Base-by-base conservation (phyloP, 2,329 filamentous ascomycete species). In the Aspergillus pseudoviridinutans region DNA sequence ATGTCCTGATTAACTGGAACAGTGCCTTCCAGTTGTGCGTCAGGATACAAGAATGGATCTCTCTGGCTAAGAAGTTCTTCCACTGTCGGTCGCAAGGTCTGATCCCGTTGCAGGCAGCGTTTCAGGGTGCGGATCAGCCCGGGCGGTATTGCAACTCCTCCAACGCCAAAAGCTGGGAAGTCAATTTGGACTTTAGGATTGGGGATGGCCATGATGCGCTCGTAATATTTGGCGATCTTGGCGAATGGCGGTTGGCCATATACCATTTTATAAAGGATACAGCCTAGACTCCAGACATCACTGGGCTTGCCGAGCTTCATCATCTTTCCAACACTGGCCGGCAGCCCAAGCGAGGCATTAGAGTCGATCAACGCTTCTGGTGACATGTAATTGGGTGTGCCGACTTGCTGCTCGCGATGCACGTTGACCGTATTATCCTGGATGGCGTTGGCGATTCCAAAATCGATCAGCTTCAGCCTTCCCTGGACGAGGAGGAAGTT, bases 361-460 rank as follows among this genome's bases (percentile, higher is more conserved):
- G 87, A 89, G 75, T 97, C 94, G 71, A 95, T 87, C 51, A 99
- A 83, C 2, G 90, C 92, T 76, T 99, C 94, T 0, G 94, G 94
- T 1, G 91, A 95, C 94, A 99, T 99, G 79, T 97, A 99, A 74
- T 96, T 99, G 3, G 94, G 92, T 0, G 94, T 99, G 56, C 95
- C 94, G 61, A 97, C 87, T 76, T 97, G 92, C 10, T 88, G 90
- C 71, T 99, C 94, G 57, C 94, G 90, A 75, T 99, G 94, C 10
- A 99, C 92, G 66, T 99, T 99, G 74, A 97, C 89, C 0, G 94
- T 99, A 75, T 97, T 87, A 71, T 97, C 94, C 76, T 96, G 90
- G 67, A 99, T 99, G 51, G 94, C 92, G 69, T 97, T 96, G 57
- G 94, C 94, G 69, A 99, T 99, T 66, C 94, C 94, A 73, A 99